These are phyloP conservation scores for Aspergillus costaricaensis DNA, from an alignment of 2,329 filamentous ascomycete species.

Conservation along the genomic window DNA sequence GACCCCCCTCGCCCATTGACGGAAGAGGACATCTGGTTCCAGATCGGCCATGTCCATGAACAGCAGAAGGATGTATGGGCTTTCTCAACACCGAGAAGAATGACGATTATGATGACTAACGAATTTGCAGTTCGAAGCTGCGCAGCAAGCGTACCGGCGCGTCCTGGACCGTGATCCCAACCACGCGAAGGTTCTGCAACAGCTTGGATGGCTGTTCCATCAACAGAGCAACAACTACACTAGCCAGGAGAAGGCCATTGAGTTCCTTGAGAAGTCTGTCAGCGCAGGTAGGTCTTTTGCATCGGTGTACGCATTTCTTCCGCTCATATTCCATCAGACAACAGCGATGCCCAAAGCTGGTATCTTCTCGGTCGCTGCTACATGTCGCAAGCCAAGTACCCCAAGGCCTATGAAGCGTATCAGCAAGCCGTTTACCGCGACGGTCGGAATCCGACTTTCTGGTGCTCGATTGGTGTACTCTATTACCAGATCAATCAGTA, in stretches of 20 bases:
- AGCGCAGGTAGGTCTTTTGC: conserved; percentile 68
- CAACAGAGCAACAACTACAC: conserved; percentile 89
- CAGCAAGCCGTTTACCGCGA: conserved; percentile 98
- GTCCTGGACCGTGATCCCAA: conserved; percentile 93
- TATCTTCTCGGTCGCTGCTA: conserved; percentile 96
- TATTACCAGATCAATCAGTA: conserved; percentile 99
- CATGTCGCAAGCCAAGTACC: conserved; percentile 99
- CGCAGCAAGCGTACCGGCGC: conserved; percentile 87
- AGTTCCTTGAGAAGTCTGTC: conserved; percentile 96
- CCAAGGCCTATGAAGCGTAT: conserved; percentile 97
- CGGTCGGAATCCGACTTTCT: conserved; percentile 96
- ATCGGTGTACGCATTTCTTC: neutral
- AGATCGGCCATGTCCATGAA: conserved; percentile 97
- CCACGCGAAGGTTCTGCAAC: conserved; percentile 96
- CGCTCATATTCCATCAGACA: conserved; percentile 59
- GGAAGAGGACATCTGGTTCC: conserved; percentile 99
- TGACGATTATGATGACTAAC: conserved; percentile 30
- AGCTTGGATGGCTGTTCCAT: conserved; percentile 96
- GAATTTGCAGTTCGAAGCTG: conserved; percentile 78
- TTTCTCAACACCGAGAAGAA: conserved; percentile 23
- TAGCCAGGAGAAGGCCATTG: conserved; percentile 93
- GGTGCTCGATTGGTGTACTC: conserved; percentile 97
- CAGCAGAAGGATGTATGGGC: conserved; percentile 94
- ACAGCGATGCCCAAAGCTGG: conserved; percentile 96
- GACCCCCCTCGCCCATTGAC: conserved; percentile 90